These are phyloP conservation scores for Mucor mucedo DNA, from an alignment of 371 early-diverging fungal genomes.

Conservation along the genomic window DNA sequence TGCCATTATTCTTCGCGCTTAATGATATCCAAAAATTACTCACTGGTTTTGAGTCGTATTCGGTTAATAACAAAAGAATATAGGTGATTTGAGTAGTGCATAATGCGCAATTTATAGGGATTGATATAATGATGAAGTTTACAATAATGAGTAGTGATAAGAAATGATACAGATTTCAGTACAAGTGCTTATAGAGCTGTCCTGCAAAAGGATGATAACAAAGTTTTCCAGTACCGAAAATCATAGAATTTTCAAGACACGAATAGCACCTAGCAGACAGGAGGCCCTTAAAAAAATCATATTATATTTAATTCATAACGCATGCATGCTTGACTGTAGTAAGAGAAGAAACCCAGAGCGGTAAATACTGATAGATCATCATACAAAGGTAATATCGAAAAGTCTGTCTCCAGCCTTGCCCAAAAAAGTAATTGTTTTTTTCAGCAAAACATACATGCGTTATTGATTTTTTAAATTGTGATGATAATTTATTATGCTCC, in stretches of 20 bases:
- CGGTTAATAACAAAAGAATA: neutral
- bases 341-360: constrained; percentile 15
- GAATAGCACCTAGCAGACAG: constrained; percentile 10
- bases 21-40: constrained; percentile 27
- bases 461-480: no score
- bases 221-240: constrained; percentile 10
- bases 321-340: constrained; percentile 14
- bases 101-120: neutral
- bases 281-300: constrained; percentile 9
- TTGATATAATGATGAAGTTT: neutral
- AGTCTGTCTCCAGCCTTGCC: constrained; percentile 15
- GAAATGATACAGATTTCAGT: constrained; percentile 16
- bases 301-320: constrained; percentile 9
- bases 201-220: constrained; percentile 8
- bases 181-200: neutral
- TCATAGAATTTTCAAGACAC: constrained; percentile 12
- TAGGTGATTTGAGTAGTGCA: neutral
- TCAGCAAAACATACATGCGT: constrained; percentile 4
- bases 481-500: no score
- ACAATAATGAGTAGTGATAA: neutral
- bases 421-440: constrained; percentile 7
- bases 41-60: constrained; percentile 1
- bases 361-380: constrained; percentile 16
- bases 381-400: constrained; percentile 10
- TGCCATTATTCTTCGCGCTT: constrained; percentile 27